A percentile compares a stretch with the other conserved stretches of the same genome.
Conservation (phyloP, 2,329 filamentous ascomycete genomes). For the Mycocentrospora acerina region DNA sequence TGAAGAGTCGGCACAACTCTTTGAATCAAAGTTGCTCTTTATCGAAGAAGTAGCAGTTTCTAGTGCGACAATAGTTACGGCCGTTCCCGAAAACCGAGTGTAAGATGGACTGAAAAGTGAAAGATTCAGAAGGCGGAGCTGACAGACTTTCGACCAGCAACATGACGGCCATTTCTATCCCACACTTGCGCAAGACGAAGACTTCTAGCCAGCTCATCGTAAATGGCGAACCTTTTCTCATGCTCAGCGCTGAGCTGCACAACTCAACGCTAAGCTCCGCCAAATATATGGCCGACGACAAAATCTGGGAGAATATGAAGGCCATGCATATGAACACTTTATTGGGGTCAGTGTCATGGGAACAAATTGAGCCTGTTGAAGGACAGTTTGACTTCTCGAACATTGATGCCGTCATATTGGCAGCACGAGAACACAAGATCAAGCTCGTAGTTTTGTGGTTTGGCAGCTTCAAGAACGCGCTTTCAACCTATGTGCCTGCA, state of each 20-base stretch:
- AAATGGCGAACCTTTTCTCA: conserved; percentile 48
- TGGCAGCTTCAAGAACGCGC: conserved; percentile 51
- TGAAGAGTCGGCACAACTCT: no score
- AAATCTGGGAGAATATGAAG: conserved; percentile 47
- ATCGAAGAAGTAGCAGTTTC: no score
- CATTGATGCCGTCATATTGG: conserved; percentile 44
- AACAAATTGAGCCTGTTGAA: conserved; percentile 50
- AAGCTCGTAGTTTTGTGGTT: conserved; percentile 51
- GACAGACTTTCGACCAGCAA: background rate
- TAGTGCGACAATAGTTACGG: no score
- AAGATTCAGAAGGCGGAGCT: no score
- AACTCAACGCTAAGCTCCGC: conserved; percentile 51
- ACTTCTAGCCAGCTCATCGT: conserved; percentile 45
- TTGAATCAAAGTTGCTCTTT: no score
- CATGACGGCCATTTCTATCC: conserved; percentile 18
- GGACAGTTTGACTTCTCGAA: conserved; percentile 47
- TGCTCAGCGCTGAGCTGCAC: conserved; percentile 50
- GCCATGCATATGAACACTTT: conserved; percentile 49
- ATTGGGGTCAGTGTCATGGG: conserved; percentile 50
- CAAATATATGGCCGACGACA: conserved; percentile 45
- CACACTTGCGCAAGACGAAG: conserved; percentile 23
- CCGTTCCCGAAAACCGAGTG: no score
- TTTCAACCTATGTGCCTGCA: conserved; percentile 28
- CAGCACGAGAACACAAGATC: conserved; percentile 42
- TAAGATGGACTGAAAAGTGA: no score